These are phyloP conservation scores for Trichosanthes truncata DNA, from an alignment of 306 rosid species.

Conservation along the genomic window DNA sequence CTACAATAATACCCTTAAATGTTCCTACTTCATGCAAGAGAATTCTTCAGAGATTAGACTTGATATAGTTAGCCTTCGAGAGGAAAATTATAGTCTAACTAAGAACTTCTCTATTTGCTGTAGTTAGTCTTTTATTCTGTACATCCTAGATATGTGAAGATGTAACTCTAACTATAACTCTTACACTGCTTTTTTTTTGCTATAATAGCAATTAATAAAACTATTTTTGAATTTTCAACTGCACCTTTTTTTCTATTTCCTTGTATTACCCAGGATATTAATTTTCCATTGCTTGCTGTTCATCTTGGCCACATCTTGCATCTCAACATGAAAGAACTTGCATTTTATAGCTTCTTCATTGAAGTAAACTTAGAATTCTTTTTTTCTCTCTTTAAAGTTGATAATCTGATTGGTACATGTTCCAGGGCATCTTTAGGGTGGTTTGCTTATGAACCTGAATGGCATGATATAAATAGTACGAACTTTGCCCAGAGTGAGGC, in stretches of 20 bases:
- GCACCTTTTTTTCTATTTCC: neutral
- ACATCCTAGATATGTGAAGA: neutral
- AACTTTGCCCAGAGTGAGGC: slow-evolving; percentile 92
- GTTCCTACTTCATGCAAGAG: neutral
- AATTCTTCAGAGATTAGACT: neutral
- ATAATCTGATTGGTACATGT: slow-evolving; percentile 4
- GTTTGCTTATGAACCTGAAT: slow-evolving; percentile 81
- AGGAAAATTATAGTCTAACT: neutral
- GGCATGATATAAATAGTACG: slow-evolving; percentile 65
- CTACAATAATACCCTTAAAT: neutral
- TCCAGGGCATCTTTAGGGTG: slow-evolving; percentile 88
- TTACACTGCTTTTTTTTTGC: neutral
- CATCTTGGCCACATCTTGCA: neutral
- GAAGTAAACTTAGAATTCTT: neutral
- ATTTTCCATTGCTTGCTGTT: neutral
- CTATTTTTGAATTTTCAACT: neutral
- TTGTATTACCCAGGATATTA: neutral
- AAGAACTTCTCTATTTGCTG: neutral
- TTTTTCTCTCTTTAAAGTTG: neutral
- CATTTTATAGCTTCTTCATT: neutral
- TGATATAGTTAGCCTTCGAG: neutral
- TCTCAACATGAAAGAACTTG: neutral
- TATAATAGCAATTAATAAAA: neutral
- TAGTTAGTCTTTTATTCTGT: neutral
- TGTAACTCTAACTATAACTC: neutral